Evolutionary conservation across 306 rosid species (phyloP).

Genomic region (Glycine tomentella): DNA sequence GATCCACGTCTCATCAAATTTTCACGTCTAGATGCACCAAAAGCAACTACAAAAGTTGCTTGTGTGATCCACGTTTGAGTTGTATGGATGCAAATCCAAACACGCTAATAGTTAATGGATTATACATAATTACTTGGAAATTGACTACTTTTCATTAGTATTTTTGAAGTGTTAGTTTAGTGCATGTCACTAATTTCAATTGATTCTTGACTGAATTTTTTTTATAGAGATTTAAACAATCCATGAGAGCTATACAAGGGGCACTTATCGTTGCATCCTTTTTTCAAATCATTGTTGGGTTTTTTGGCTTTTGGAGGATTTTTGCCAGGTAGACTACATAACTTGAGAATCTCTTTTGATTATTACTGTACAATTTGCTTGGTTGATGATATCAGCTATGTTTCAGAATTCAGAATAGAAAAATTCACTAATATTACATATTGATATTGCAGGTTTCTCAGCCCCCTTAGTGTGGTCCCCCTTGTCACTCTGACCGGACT

Average conservation of each 20-base stretch:
- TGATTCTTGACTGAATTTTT: conserved; percentile 30
- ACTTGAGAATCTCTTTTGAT: conserved; percentile 4
- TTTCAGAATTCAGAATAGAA: background rate
- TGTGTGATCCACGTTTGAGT: too few relatives aligned
- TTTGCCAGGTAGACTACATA: conserved; percentile 60
- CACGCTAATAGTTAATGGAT: too few relatives aligned
- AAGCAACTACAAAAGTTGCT: too few relatives aligned
- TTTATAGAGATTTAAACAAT: conserved; percentile 71
- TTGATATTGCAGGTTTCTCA: conserved; percentile 70
- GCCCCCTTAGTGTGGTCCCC: conserved; percentile 84
- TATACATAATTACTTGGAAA: background rate
- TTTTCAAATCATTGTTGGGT: conserved; percentile 72
- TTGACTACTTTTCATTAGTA: conserved; percentile 9
- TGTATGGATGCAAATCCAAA: too few relatives aligned
- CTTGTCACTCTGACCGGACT: conserved; percentile 89
- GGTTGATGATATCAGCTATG: conserved; percentile 29
- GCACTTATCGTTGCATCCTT: conserved; percentile 76
- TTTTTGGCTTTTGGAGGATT: conserved; percentile 84
- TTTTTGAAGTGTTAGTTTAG: conserved; percentile 32
- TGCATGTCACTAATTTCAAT: conserved; percentile 33
- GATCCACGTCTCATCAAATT: too few relatives aligned
- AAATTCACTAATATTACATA: conserved; percentile 2
- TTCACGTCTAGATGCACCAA: too few relatives aligned
- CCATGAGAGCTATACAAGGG: conserved; percentile 81
- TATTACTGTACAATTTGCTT: conserved; percentile 25